Conservation (phyloP, 2,329 filamentous ascomycete species). For the Colletotrichum sp. region DNA sequence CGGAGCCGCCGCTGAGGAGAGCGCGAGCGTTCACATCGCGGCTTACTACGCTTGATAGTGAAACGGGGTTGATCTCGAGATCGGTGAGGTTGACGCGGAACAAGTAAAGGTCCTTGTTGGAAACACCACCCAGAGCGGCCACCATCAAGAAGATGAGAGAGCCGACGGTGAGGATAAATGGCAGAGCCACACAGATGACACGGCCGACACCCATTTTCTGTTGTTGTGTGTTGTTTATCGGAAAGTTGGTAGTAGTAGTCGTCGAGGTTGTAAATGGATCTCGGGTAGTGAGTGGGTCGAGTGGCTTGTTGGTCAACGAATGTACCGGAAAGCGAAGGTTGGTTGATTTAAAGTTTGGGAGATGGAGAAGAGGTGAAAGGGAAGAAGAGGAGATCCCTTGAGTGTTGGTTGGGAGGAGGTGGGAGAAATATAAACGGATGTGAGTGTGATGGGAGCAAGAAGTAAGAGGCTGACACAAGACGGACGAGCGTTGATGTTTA, state of each 20-base stretch:
- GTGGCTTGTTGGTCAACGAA: not conserved
- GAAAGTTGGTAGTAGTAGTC: not conserved
- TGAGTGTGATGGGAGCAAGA: conserved; percentile 5
- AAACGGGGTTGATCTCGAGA: conserved; percentile 56
- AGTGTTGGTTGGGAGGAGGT: not conserved
- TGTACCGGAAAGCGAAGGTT: not conserved
- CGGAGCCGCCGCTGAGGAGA: conserved; percentile 21
- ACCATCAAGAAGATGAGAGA: conserved; percentile 74
- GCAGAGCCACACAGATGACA: conserved; percentile 85
- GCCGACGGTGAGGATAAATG: conserved; percentile 80
- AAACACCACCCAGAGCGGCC: conserved; percentile 59
- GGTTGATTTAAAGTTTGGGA: not conserved
- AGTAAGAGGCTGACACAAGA: not conserved
- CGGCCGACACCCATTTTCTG: conserved; percentile 70
- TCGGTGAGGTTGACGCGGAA: conserved; percentile 68
- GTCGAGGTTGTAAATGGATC: not conserved
- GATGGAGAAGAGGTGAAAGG: not conserved
- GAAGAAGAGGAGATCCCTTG: not conserved
- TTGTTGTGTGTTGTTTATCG: conserved; percentile 28
- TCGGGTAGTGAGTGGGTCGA: not conserved
- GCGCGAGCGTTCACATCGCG: conserved; percentile 34
- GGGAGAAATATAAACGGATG: not conserved
- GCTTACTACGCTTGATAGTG: conserved; percentile 25
- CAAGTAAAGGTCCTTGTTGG: conserved; percentile 61
- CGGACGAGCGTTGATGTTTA: conserved; percentile 19